These are phyloP conservation scores for Suillus sp. DNA, from an alignment of 768 basidiomycete species.

Conservation along the genomic window DNA sequence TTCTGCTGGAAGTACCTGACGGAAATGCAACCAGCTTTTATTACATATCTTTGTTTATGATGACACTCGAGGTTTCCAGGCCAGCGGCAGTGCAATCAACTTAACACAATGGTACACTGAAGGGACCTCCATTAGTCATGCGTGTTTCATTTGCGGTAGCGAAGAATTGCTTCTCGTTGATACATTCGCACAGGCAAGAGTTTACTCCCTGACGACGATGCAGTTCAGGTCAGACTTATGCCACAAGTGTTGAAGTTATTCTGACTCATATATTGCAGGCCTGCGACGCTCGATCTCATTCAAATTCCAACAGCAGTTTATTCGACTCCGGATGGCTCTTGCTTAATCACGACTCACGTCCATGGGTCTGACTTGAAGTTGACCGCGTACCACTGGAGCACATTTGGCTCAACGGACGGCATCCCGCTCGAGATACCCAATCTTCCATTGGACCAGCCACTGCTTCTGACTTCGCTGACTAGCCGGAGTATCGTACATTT, in stretches of 20 bases:
- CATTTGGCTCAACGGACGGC: conserved; percentile 55
- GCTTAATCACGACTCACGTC: conserved; percentile 41
- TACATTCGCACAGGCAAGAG: conserved; percentile 40
- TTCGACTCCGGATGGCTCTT: conserved; percentile 58
- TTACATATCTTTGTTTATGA: conserved; percentile 52
- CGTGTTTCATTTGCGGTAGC: conserved; percentile 48
- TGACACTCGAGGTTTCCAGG: conserved; percentile 46
- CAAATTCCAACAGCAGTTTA: conserved; percentile 38
- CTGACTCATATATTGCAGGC: conserved; percentile 31
- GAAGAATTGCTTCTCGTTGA: conserved; percentile 60
- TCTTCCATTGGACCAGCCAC: conserved; percentile 22
- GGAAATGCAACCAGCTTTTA: conserved; percentile 26
- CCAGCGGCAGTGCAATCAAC: conserved; percentile 42
- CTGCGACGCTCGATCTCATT: conserved; percentile 44
- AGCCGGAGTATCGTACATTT: conserved; percentile 45
- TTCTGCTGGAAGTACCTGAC: not conserved
- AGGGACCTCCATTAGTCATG: conserved; percentile 30
- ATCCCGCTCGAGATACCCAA: conserved; percentile 38
- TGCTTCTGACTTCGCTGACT: conserved; percentile 48
- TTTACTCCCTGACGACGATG: conserved; percentile 55
- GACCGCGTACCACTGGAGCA: conserved; percentile 54
- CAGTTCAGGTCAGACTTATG: conserved; percentile 49
- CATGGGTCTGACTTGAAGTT: conserved; percentile 24
- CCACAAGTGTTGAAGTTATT: not conserved
- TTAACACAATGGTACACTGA: conserved; percentile 46